A percentile compares a stretch with the other conserved stretches of the same genome.
These are phyloP conservation scores for Sugiyamaella valdiviana DNA, from an alignment of 805 yeast genomes.

Conservation along the genomic window DNA sequence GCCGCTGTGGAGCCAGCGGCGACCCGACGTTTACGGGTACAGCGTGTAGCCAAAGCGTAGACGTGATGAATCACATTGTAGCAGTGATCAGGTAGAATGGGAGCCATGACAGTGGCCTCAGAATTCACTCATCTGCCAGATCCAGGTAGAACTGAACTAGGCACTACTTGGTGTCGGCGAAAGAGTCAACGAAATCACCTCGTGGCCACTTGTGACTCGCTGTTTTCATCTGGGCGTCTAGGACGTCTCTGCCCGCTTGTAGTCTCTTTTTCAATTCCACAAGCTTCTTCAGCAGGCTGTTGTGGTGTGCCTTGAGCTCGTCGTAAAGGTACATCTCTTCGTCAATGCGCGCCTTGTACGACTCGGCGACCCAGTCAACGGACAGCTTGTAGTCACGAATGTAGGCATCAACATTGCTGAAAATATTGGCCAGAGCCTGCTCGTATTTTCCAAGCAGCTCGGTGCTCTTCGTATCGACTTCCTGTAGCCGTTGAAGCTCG, in stretches of 20 bases:
- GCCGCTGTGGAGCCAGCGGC: slow-evolving; percentile 73
- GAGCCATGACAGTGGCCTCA: no score
- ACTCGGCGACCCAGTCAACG: slow-evolving; percentile 5
- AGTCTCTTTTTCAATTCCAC: slow-evolving; percentile 5
- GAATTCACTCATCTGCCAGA: no score
- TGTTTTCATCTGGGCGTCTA: background rate
- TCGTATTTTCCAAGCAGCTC: slow-evolving; percentile 16
- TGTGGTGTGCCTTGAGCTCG: slow-evolving; percentile 9
- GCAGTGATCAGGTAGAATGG: no score
- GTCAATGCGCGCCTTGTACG: slow-evolving; percentile 15
- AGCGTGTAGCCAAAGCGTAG: slow-evolving; percentile 1
- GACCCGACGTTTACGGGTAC: slow-evolving; percentile 52
- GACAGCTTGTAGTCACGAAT: slow-evolving; percentile 9
- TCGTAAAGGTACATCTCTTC: slow-evolving; percentile 16
- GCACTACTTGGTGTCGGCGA: no score
- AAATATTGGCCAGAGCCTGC: slow-evolving; percentile 11
- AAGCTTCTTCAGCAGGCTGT: slow-evolving; percentile 6
- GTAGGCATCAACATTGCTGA: slow-evolving; percentile 6
- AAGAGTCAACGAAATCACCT: no score
- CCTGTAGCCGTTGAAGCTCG: slow-evolving; percentile 19
- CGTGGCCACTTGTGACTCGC: no score
- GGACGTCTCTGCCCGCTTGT: slow-evolving; percentile 2
- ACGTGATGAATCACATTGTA: no score
- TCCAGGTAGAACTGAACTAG: no score
- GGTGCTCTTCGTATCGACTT: slow-evolving; percentile 11